Evolutionary conservation across 768 basidiomycete genomes (phyloP).

Genomic region (Pulveroboletus sp.): DNA sequence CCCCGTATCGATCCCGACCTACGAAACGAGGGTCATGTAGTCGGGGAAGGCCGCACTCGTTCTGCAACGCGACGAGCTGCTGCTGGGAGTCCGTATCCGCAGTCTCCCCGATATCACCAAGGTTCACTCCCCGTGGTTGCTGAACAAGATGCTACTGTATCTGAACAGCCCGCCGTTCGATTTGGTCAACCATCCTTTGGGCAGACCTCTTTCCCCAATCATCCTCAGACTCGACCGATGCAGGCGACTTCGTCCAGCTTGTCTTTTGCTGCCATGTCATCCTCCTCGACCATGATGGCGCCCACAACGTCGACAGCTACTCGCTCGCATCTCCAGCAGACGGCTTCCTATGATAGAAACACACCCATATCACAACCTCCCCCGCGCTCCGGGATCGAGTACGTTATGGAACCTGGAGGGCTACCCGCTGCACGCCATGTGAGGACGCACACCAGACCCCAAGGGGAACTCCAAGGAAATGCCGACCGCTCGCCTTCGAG

Average conservation of each 20-base stretch:
- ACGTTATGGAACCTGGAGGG: constrained; percentile 3
- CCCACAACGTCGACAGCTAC: background rate
- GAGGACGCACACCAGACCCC: constrained; percentile 1
- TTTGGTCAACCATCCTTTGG: constrained; percentile 28
- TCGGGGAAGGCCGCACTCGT: constrained; percentile 33
- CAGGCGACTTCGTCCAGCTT: background rate
- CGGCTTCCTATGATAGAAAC: constrained; percentile 8
- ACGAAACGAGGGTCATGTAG: constrained; percentile 33
- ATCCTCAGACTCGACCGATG: constrained; percentile 4
- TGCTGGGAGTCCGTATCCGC: constrained; percentile 28
- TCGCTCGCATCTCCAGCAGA: background rate
- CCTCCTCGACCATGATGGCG: constrained; percentile 2
- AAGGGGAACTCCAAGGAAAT: constrained; percentile 1
- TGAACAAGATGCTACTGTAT: constrained; percentile 6
- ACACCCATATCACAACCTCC: background rate
- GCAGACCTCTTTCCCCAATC: constrained; percentile 13
- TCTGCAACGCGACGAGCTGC: constrained; percentile 19
- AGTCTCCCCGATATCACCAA: constrained; percentile 29
- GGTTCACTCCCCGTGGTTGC: constrained; percentile 13
- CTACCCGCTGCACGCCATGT: constrained; percentile 11
- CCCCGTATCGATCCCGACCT: constrained; percentile 36
- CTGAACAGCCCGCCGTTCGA: constrained; percentile 8
- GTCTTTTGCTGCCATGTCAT: constrained; percentile 10
- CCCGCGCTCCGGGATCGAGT: constrained; percentile 17
- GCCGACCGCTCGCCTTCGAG: constrained; percentile 2